A percentile compares a stretch with the other conserved stretches of the same genome.
These are phyloP conservation scores for Aspergillus novofumigatus DNA, from an alignment of 2,329 filamentous ascomycete genomes.

Conservation along the genomic window DNA sequence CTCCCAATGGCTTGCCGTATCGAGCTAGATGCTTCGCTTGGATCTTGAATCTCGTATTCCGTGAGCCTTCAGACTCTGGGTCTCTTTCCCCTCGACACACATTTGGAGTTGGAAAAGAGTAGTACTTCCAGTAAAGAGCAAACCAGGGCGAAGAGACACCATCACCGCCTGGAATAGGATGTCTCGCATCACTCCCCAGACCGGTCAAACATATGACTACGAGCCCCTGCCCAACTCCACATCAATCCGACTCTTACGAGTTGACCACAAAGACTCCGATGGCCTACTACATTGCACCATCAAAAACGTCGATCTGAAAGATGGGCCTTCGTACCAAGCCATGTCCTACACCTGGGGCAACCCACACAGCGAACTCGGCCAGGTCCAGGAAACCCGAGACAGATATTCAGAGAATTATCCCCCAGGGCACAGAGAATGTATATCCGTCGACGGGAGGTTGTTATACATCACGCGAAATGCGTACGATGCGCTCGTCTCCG, in stretches of 20 bases:
- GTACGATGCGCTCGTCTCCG: not conserved
- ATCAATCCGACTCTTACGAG: constrained; percentile 2
- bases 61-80: not conserved
- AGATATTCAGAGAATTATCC: not conserved
- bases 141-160: no score
- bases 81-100: not conserved
- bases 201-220: not conserved
- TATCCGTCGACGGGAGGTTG: not conserved
- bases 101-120: not conserved
- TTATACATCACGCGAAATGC: not conserved
- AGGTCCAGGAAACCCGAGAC: not conserved
- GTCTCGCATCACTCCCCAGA: not conserved
- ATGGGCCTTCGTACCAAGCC: not conserved
- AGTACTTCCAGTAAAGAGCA: not conserved
- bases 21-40: not conserved
- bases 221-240: not conserved
- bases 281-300: not conserved
- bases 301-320: not conserved
- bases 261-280: not conserved
- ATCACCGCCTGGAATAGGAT: not conserved
- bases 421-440: not conserved
- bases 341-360: constrained; percentile 7
- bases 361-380: not conserved
- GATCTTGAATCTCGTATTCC: not conserved
- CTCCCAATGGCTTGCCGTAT: no score